Percentiles rank a stretch among this genome's conserved stretches.
These are phyloP conservation scores for Fusarium irregulare DNA, from an alignment of 2,329 filamentous ascomycete species.

Conservation along the genomic window DNA sequence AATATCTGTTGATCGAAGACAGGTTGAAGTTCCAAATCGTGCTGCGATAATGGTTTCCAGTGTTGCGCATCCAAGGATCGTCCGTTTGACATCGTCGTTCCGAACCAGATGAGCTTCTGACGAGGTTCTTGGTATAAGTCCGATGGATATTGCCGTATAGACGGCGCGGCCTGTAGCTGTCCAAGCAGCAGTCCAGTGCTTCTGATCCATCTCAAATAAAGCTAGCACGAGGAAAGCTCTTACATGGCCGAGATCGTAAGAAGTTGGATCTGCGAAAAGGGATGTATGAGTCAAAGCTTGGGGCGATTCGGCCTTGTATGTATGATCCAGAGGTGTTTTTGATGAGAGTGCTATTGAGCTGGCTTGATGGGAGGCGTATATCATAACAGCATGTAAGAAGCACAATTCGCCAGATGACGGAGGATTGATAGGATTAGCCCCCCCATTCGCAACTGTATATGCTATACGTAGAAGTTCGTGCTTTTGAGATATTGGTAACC, in stretches of 20 bases:
- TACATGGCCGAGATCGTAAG: not conserved
- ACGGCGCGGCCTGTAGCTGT: not conserved
- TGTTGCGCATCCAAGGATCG: not conserved
- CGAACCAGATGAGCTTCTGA: accelerated
- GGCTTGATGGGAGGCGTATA: not conserved
- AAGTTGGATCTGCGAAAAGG: not conserved
- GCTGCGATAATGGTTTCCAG: constrained; percentile 1
- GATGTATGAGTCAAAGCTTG: not conserved
- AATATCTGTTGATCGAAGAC: not conserved
- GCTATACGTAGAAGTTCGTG: constrained; percentile 12
- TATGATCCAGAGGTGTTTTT: accelerated
- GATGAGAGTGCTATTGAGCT: not conserved
- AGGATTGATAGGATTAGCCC: not conserved
- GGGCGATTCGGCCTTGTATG: not conserved
- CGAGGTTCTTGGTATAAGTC: not conserved
- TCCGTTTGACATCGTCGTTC: not conserved
- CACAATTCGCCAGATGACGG: not conserved
- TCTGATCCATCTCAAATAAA: not conserved
- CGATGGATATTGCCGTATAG: not conserved
- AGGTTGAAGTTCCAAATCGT: not conserved
- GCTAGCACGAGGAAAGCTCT: constrained; percentile 4
- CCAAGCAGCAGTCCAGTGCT: not conserved
- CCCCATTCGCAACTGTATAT: not conserved
- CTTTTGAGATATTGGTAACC: constrained; percentile 12
- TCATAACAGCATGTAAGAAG: constrained; percentile 6